Evolutionary conservation across 2,329 filamentous ascomycete species (phyloP).

Genomic region (Fusarium praegraminearum): DNA sequence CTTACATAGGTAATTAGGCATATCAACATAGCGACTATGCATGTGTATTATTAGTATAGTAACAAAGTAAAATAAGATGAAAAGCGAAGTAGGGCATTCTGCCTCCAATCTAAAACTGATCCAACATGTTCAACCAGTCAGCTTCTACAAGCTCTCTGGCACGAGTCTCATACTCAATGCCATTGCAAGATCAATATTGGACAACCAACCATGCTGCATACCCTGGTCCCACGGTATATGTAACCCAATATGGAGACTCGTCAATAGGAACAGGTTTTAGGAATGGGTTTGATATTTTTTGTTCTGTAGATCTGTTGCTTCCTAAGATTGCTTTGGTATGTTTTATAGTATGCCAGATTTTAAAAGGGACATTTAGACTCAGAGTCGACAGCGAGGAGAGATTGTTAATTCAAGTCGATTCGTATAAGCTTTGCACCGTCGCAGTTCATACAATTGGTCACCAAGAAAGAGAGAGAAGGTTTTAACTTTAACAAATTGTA

Average conservation of each 20-base stretch:
- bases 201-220: not conserved
- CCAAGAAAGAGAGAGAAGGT: not conserved
- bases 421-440: not conserved
- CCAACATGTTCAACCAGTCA: too few species aligned
- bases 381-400: not conserved
- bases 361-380: not conserved
- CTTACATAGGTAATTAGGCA: slow-evolving; percentile 21
- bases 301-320: not conserved
- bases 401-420: not conserved
- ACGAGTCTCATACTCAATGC: too few species aligned
- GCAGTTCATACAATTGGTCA: not conserved
- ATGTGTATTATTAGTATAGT: slow-evolving; percentile 17
- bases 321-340: too few species aligned
- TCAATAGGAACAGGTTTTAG: not conserved
- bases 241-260: not conserved
- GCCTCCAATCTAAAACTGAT: not conserved
- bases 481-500: slow-evolving; percentile 41
- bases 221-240: too few species aligned
- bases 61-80: slow-evolving; percentile 23
- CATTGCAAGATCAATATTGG: not conserved
- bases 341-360: not conserved
- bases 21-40: slow-evolving; percentile 19
- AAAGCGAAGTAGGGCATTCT: not conserved
- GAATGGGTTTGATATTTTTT: not conserved
- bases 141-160: not conserved